Evolutionary conservation across 768 basidiomycete species (phyloP), one percentile per base, ranked within the genome.

Genomic region (Xerocomellus dryophilus): DNA sequence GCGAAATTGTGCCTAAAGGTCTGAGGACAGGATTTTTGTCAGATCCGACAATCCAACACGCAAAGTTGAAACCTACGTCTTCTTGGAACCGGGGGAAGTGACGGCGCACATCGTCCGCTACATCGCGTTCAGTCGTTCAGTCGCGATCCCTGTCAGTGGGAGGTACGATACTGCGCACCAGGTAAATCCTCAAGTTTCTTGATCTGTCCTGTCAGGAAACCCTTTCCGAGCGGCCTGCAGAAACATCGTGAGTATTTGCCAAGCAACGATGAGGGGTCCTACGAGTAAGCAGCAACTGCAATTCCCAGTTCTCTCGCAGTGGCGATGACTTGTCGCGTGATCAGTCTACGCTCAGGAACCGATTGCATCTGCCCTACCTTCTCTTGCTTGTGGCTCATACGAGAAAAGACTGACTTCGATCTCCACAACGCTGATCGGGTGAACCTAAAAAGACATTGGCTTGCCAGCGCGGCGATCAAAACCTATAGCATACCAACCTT

Each of bases 381-480:
- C 71, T 63, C 72, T 74, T 21, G 80, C 77, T 54, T 82, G 73
- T 21, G 74, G 73, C 56, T 81, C 80, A 47, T 81, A 82, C 2
- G 78, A 73, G 74, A 80, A 85, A 15, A 78, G 76, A 58, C 81
- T 84, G 38, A 85, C 67, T 63, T 90, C 87, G 46, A 88, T 84
- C 65, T 89, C 86, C 11, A 85, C 81, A 12, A 78, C 75, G 23
- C 79, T 73, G 53, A 87, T 76, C 1, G 79, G 82, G 45, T 78
- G 72, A 18, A 84, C 73, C 78, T 84, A 43, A 4, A 8, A 25
- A 34, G 42, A 2, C 46, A 14, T 6, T 21, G 17, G 29, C 43
- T 14, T 23, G 17, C 21, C 25, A 27, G 15, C 17, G 8, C 2
- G 21, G 48, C 6, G 5, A 36, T 48, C 42, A 4, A 8, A 14